phyloP scores from a whole-genome alignment of 805 yeast species.

The Candida andamanensis region DNA sequence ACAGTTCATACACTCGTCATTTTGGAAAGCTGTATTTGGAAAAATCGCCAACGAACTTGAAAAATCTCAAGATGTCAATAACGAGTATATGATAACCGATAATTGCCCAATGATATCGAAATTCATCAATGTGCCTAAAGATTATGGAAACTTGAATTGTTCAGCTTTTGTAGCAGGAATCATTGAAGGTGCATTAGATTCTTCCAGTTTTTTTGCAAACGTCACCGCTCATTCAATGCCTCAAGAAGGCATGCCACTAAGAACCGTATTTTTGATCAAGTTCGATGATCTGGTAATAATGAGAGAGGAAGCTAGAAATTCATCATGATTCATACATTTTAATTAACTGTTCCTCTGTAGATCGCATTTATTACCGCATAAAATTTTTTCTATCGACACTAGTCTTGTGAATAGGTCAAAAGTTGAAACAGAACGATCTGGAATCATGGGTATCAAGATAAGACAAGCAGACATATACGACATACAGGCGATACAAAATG shows the following conservation, averaged over 20 bases:
- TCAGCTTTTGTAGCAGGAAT: slow-evolving; percentile 83
- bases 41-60: slow-evolving; percentile 70
- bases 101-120: slow-evolving; percentile 65
- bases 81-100: slow-evolving; percentile 76
- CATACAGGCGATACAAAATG: slow-evolving; percentile 93
- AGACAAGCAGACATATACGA: slow-evolving; percentile 84
- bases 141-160: slow-evolving; percentile 71
- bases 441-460: slow-evolving; percentile 77
- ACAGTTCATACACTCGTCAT: slow-evolving; percentile 64
- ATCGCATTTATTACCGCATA: too few species aligned
- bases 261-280: slow-evolving; percentile 74
- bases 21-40: slow-evolving; percentile 75
- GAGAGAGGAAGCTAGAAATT: slow-evolving; percentile 34
- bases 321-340: background rate
- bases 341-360: too few species aligned
- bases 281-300: slow-evolving; percentile 55
- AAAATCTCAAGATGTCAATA: slow-evolving; percentile 62
- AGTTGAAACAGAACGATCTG: too few species aligned
- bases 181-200: slow-evolving; percentile 75
- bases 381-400: too few species aligned
- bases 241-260: slow-evolving; percentile 47
- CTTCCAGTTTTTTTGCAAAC: slow-evolving; percentile 63
- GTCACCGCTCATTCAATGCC: slow-evolving; percentile 84
- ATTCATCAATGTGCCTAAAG: slow-evolving; percentile 73
- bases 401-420: too few species aligned